These are phyloP conservation scores for Rhynchosporium agropyri DNA, from an alignment of 2,329 filamentous ascomycete genomes.

Conservation along the genomic window DNA sequence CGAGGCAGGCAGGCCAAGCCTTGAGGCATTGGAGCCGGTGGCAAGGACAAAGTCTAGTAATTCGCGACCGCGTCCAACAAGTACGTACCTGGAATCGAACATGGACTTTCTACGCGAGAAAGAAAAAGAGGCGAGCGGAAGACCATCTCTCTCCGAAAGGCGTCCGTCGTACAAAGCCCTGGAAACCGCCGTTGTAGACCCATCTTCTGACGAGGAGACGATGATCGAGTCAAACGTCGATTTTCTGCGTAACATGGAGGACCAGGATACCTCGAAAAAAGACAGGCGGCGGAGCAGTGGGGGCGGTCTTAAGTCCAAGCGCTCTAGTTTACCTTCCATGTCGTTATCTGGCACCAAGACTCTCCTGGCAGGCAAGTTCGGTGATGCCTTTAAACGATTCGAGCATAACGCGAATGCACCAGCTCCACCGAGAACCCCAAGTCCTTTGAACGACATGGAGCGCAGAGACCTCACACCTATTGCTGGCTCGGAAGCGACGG, in stretches of 20 bases:
- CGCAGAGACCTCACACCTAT: conserved; percentile 63
- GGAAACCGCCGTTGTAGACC: conserved; percentile 41
- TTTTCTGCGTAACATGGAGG: conserved; percentile 77
- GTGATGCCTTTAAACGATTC: conserved; percentile 91
- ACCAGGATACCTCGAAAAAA: conserved; percentile 54
- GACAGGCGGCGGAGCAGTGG: conserved; percentile 58
- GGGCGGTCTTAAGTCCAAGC: conserved; percentile 61
- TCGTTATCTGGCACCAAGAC: conserved; percentile 76
- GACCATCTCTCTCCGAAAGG: conserved; percentile 40
- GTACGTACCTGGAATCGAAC: conserved; percentile 81
- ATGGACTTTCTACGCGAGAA: conserved; percentile 81
- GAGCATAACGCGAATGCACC: conserved; percentile 56
- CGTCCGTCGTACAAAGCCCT: conserved; percentile 34
- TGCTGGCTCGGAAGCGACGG: conserved; percentile 74
- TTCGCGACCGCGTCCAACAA: conserved; percentile 71
- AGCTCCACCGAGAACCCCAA: conserved; percentile 48
- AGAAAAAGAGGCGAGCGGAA: conserved; percentile 64
- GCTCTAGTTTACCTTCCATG: conserved; percentile 69
- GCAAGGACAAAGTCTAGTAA: conserved; percentile 68
- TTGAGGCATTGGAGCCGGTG: conserved; percentile 62
- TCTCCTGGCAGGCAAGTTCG: conserved; percentile 84
- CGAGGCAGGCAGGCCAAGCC: conserved; percentile 67
- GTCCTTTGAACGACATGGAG: conserved; percentile 46
- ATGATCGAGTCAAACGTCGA: conserved; percentile 80
- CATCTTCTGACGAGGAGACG: conserved; percentile 53